Percentiles rank a stretch among this genome's conserved stretches.
phyloP scores from a whole-genome alignment of 2,329 filamentous ascomycete genomes.

The Orbilia ellipsospora region DNA sequence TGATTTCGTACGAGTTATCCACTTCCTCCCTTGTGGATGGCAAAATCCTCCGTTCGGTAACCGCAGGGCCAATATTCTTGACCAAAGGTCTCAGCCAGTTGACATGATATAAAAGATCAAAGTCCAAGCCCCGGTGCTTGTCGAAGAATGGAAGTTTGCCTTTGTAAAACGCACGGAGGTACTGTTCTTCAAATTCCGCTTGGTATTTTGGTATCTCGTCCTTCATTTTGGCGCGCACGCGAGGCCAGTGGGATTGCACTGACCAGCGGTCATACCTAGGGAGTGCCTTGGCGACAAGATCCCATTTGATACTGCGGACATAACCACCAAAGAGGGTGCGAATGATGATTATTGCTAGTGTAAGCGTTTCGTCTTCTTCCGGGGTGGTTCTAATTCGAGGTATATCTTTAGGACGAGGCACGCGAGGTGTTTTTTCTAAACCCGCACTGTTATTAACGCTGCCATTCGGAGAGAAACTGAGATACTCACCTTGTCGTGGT shows the following conservation, averaged over 20 bases:
- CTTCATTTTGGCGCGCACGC: constrained; percentile 49
- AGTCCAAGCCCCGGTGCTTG: constrained; percentile 38
- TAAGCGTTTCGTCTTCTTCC: constrained; percentile 52
- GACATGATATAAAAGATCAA: constrained; percentile 39
- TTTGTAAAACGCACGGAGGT: constrained; percentile 46
- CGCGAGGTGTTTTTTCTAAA: constrained; percentile 23
- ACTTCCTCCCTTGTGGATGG: constrained; percentile 16
- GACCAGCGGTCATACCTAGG: constrained; percentile 48
- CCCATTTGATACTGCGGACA: constrained; percentile 53
- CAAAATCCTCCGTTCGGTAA: constrained; percentile 28
- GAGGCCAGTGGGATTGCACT: constrained; percentile 44
- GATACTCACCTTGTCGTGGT: constrained; percentile 26
- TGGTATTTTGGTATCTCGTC: constrained; percentile 53
- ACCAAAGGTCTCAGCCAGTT: constrained; percentile 45
- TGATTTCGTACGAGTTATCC: constrained; percentile 29
- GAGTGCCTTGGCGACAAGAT: constrained; percentile 44
- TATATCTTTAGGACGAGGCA: constrained; percentile 47
- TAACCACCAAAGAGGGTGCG: constrained; percentile 52
- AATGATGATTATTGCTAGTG: constrained; percentile 50
- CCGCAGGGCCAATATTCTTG: constrained; percentile 44
- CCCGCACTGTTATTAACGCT: constrained; percentile 1
- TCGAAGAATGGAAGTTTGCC: constrained; percentile 48
- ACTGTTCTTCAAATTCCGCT: constrained; percentile 51
- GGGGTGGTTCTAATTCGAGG: constrained; percentile 48
- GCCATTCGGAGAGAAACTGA: not conserved